Conservation (phyloP, 2,329 filamentous ascomycete species). For the Tolypocladium cylindrosporum region DNA sequence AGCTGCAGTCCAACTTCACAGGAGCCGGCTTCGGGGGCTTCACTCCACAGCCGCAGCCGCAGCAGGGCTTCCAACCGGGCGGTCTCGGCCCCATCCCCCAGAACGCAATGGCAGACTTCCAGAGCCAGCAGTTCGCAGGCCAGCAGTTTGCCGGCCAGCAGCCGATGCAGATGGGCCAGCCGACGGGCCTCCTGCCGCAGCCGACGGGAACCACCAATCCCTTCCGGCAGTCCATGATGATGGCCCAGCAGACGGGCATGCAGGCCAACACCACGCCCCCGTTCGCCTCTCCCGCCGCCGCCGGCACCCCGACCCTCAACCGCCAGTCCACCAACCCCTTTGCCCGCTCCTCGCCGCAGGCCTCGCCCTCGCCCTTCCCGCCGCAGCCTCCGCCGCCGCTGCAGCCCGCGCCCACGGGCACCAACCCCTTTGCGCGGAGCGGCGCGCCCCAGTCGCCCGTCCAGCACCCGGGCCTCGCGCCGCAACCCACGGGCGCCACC, state of each 20-base stretch:
- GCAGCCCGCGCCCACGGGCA: slow-evolving; percentile 42
- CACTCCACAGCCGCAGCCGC: slow-evolving; percentile 55
- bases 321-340: slow-evolving; percentile 81
- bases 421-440: slow-evolving; percentile 47
- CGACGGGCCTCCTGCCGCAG: slow-evolving; percentile 31
- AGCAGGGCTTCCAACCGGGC: slow-evolving; percentile 43
- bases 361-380: slow-evolving; percentile 17
- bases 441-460: slow-evolving; percentile 18
- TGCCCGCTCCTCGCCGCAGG: slow-evolving; percentile 52
- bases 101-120: slow-evolving; percentile 41
- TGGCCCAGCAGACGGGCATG: slow-evolving; percentile 44
- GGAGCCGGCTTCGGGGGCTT: slow-evolving; percentile 81
- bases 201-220: slow-evolving; percentile 66
- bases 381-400: slow-evolving; percentile 23
- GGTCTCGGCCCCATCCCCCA: slow-evolving; percentile 48
- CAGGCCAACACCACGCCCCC: slow-evolving; percentile 6
- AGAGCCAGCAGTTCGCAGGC: slow-evolving; percentile 18
- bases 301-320: slow-evolving; percentile 29
- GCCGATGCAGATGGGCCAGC: slow-evolving; percentile 24
- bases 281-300: slow-evolving; percentile 26
- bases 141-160: slow-evolving; percentile 11
- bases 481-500: slow-evolving; percentile 77
- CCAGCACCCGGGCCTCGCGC: slow-evolving; percentile 43
- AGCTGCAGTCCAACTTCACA: slow-evolving; percentile 41
- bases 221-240: slow-evolving; percentile 85